Conservation (phyloP, 257 asterid genomes). For the Solanum piurae region DNA sequence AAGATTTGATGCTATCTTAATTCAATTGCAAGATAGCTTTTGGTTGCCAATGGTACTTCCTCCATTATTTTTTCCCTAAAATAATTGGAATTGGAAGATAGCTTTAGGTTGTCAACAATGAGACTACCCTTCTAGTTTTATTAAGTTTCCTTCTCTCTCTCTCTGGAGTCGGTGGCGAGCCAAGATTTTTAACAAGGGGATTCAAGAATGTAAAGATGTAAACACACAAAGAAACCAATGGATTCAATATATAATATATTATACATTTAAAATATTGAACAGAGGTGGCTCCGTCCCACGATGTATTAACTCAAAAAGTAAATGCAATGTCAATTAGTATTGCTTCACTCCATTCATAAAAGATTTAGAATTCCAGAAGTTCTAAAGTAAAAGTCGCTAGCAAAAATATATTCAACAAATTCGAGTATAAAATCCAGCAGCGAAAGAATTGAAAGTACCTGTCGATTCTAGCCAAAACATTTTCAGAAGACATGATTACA, state of each 20-base stretch:
- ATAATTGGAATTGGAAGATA: not conserved
- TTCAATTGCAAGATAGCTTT: not conserved
- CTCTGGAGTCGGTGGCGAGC: not conserved
- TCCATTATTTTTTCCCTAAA: not conserved
- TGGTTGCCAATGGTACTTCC: not conserved
- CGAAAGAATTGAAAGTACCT: conserved; percentile 31
- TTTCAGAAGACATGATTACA: conserved; percentile 93
- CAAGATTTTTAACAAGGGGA: not conserved
- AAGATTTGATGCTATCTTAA: conserved; percentile 8
- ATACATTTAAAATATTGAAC: not conserved
- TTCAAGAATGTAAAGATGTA: not conserved
- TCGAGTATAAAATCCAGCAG: not conserved
- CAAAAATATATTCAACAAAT: not conserved
- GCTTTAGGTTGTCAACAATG: conserved; percentile 3
- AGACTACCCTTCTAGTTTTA: not conserved
- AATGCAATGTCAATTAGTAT: not conserved
- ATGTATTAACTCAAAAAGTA: not conserved
- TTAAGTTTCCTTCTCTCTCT: not conserved
- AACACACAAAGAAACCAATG: not conserved
- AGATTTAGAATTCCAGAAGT: not conserved
- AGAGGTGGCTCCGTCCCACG: not conserved
- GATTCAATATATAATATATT: not conserved
- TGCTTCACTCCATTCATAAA: not conserved
- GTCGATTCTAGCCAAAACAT: conserved; percentile 69
- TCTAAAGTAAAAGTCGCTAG: not conserved